Base-by-base conservation (phyloP, 2,329 filamentous ascomycete genomes). In the Pseudogymnoascus destructans region DNA sequence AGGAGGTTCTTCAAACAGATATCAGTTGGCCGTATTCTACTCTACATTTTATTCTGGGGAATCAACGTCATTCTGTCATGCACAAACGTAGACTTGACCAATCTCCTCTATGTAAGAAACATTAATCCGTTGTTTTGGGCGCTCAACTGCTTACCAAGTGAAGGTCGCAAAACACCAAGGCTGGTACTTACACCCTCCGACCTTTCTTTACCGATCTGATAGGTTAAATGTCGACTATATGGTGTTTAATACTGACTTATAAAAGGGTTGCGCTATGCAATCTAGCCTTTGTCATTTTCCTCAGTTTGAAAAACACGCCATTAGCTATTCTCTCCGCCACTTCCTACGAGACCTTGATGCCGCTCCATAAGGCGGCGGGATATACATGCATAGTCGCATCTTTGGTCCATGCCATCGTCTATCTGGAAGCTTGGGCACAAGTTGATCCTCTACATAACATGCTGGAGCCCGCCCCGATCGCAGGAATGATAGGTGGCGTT, bases 311-410 rank as follows among this genome's bases (percentile, higher is more conserved):
- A 63, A 81, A 82, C 64, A 82, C 79, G 0, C 80, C 79, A 0
- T 66, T 83, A 15, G 75, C 75, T 0, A 74, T 75, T 60, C 62
- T 84, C 9, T 77, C 76, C 1, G 70, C 74, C 1, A 78, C 76
- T 64, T 81, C 79, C 4, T 80, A 84, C 65, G 80, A 83, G 60
- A 73, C 77, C 17, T 73, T 84, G 57, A 82, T 81, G 63, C 72
- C 77, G 55, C 71, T 84, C 2, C 80, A 84, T 63, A 76, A 77
- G 59, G 69, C 78, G 15, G 73, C 74, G 3, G 79, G 79, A 2
- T 78, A 75, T 62, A 73, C 72, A 5, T 75, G 77, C 15, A 71
- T 81, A 23, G 59, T 71, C 32, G 70, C 72, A 32, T 67, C 75
- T 59, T 66, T 79, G 13, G 59, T 79, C 2, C 79, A 82, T 58